A percentile compares a stretch with the other conserved stretches of the same genome.
Conservation (phyloP, 1,139 yeast species). For the Kodamaea anthophila region DNA sequence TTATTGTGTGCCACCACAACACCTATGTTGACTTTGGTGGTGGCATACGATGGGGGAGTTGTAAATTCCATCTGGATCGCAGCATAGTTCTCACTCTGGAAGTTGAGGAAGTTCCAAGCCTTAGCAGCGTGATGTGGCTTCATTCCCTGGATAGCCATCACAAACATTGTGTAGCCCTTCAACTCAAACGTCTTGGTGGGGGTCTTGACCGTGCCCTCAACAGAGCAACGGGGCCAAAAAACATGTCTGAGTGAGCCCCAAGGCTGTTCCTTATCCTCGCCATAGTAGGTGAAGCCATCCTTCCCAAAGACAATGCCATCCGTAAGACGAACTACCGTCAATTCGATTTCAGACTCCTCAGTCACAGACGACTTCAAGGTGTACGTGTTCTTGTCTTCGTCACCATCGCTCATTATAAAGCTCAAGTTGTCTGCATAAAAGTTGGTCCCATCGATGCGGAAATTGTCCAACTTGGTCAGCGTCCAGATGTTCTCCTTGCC, state of each 20-base stretch:
- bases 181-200: constrained; percentile 24
- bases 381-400: constrained; percentile 52
- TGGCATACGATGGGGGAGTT: constrained; percentile 86
- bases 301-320: constrained; percentile 88
- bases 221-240: constrained; percentile 89
- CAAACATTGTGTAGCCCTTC: constrained; percentile 72
- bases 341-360: constrained; percentile 67
- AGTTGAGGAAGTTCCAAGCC: constrained; percentile 89
- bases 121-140: constrained; percentile 99
- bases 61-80: constrained; percentile 93
- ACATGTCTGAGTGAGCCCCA: constrained; percentile 97
- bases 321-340: constrained; percentile 54
- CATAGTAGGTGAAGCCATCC: constrained; percentile 80
- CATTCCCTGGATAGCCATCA: constrained; percentile 99
- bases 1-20: constrained; percentile 61
- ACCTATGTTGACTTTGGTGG: constrained; percentile 75
- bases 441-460: constrained; percentile 68
- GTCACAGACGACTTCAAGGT: constrained; percentile 61
- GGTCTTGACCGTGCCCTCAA: constrained; percentile 54
- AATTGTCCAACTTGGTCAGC: constrained; percentile 80
- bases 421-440: constrained; percentile 70
- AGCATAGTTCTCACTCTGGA: constrained; percentile 68
- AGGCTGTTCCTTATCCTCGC: constrained; percentile 73
- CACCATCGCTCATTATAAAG: constrained; percentile 51
- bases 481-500: constrained; percentile 65